These are phyloP conservation scores for Capsella rubella DNA, from an alignment of 441 rosid genomes.

Conservation along the genomic window DNA sequence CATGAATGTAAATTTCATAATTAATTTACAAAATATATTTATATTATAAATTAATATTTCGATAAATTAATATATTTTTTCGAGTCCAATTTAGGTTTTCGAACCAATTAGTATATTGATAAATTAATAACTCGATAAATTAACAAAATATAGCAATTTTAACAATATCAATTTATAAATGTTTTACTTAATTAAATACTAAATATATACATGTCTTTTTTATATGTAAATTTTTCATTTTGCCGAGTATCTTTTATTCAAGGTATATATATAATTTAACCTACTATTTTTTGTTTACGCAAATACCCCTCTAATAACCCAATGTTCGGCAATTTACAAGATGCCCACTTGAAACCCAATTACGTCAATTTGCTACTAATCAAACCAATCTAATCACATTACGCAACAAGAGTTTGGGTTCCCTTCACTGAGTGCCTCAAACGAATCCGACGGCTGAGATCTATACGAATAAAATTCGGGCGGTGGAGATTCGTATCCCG, in stretches of 20 bases:
- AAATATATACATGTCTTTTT: background rate
- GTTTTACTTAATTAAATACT: background rate
- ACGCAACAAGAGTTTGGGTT: conserved; percentile 88
- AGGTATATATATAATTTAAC: background rate
- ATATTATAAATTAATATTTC: too few species aligned
- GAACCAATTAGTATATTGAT: too few species aligned
- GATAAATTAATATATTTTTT: too few species aligned
- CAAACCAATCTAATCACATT: conserved; percentile 63
- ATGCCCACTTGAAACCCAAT: conserved; percentile 1
- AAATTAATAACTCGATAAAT: too few species aligned
- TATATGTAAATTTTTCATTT: background rate
- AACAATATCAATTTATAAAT: too few species aligned
- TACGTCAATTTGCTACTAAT: conserved; percentile 9
- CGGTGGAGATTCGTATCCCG: conserved; percentile 47
- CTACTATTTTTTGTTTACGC: background rate
- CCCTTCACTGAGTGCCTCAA: conserved; percentile 84
- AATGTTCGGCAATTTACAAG: conserved; percentile 3
- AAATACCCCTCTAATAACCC: conserved; percentile 12
- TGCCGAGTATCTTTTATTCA: background rate
- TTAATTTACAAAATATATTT: background rate
- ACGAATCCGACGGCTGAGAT: conserved; percentile 62
- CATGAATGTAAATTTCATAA: conserved; percentile 1
- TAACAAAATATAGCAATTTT: too few species aligned
- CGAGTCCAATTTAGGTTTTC: too few species aligned
- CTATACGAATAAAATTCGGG: conserved; percentile 50